A percentile compares a stretch with the other conserved stretches of the same genome.
phyloP scores from a whole-genome alignment of 2,329 filamentous ascomycete species.

The Allantophomopsis cytisporea region DNA sequence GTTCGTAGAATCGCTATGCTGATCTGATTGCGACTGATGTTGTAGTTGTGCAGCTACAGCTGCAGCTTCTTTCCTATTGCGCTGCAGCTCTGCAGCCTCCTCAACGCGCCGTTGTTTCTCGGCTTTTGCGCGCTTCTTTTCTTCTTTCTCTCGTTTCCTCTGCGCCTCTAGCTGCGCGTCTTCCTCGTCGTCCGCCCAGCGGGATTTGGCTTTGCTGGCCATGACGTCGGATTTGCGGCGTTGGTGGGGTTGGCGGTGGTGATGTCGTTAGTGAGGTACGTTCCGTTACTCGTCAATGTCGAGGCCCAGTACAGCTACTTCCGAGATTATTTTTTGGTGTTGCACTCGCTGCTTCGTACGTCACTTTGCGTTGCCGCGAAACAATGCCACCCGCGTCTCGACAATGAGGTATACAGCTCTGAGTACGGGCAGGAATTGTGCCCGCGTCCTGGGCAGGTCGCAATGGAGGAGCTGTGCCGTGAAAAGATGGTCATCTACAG shows the following conservation, averaged over 20 bases:
- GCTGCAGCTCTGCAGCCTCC: conserved; percentile 21
- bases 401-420: conserved; percentile 16
- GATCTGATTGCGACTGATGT: conserved; percentile 10
- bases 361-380: no score
- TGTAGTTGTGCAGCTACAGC: conserved; percentile 18
- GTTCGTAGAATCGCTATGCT: conserved; percentile 23
- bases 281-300: conserved; percentile 2
- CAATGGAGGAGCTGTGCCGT: conserved; percentile 1
- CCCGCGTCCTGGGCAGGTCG: conserved; percentile 7
- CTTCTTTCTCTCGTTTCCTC: conserved; percentile 72
- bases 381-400: no score
- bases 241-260: conserved; percentile 1
- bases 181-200: conserved; percentile 80
- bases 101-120: conserved; percentile 65
- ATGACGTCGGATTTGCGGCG: conserved; percentile 3
- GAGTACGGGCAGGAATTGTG: conserved; percentile 9
- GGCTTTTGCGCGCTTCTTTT: conserved; percentile 72
- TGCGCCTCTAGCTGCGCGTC: conserved; percentile 63
- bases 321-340: conserved; percentile 2
- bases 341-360: no score
- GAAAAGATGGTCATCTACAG: conserved; percentile 16
- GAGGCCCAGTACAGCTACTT: neutral
- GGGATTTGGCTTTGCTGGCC: conserved; percentile 35
- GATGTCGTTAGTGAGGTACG: conserved; percentile 2
- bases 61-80: conserved; percentile 20